Evolutionary conservation across 139 green algal species (phyloP).

Genomic region (Chlorella sp.): DNA sequence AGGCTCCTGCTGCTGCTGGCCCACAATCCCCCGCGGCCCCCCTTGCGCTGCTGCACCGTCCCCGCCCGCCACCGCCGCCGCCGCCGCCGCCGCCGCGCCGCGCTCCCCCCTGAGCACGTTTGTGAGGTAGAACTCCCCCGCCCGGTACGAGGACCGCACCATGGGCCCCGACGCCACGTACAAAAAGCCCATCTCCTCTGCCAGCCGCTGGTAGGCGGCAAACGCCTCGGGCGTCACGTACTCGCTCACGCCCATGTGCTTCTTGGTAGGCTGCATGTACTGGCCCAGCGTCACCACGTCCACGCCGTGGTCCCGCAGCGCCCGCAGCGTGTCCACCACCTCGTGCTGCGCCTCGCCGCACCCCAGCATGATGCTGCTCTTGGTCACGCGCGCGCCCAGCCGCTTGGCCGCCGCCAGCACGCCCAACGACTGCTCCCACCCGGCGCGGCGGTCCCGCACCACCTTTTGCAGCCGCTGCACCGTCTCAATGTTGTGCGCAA

Average conservation of each 20-base stretch:
- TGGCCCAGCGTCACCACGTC: conserved; percentile 98
- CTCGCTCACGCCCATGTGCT: conserved; percentile 95
- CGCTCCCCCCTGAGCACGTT: conserved; percentile 8
- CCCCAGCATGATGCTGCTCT: conserved; percentile 97
- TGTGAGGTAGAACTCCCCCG: conserved; percentile 48
- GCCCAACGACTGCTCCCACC: conserved; percentile 82
- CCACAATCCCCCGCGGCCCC: neutral
- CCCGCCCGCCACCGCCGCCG: neutral
- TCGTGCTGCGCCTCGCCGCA: conserved; percentile 88
- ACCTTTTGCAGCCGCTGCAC: conserved; percentile 62
- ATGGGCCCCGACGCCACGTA: conserved; percentile 85
- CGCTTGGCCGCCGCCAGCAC: conserved; percentile 85
- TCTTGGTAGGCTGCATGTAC: conserved; percentile 98
- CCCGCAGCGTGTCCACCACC: conserved; percentile 37
- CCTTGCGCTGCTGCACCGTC: neutral
- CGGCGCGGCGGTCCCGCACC: conserved; percentile 84
- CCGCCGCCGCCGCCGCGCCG: neutral
- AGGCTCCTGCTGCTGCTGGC: no score
- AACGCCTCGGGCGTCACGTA: conserved; percentile 98
- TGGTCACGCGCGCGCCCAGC: conserved; percentile 67
- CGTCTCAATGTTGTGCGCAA: conserved; percentile 99
- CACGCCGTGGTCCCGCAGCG: conserved; percentile 53
- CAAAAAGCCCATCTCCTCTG: conserved; percentile 21
- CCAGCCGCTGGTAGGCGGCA: conserved; percentile 57
- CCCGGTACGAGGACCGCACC: conserved; percentile 91